Evolutionary conservation across 2,329 filamentous ascomycete species (phyloP).

Genomic region (Colletotrichum zoysiae): DNA sequence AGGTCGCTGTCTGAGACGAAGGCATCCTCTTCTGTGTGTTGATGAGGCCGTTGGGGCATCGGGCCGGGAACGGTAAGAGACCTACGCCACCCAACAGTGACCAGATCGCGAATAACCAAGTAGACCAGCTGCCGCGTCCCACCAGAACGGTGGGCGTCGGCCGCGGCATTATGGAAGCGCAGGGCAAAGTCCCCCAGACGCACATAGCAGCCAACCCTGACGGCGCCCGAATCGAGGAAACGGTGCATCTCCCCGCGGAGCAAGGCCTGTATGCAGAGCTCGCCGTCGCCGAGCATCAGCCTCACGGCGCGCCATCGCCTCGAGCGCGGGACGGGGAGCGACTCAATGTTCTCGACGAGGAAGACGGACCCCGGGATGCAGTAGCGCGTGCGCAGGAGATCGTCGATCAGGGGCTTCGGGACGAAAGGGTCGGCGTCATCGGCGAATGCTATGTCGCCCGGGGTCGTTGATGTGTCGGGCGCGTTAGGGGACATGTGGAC

Average conservation of each 20-base stretch:
- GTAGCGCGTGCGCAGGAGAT: slow-evolving; percentile 62
- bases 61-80: slow-evolving; percentile 2
- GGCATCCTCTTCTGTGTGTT: slow-evolving; percentile 17
- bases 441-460: slow-evolving; percentile 41
- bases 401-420: slow-evolving; percentile 58
- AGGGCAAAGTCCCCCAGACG: slow-evolving; percentile 55
- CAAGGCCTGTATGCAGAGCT: slow-evolving; percentile 67
- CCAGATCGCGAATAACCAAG: slow-evolving; percentile 60
- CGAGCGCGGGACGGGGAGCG: slow-evolving; percentile 51
- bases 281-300: slow-evolving; percentile 65
- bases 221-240: slow-evolving; percentile 59
- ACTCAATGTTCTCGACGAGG: slow-evolving; percentile 61
- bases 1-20: slow-evolving; percentile 38
- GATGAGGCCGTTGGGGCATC: neutral
- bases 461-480: slow-evolving; percentile 24
- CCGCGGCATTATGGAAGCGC: slow-evolving; percentile 11
- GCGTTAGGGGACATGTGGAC: slow-evolving; percentile 38
- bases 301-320: slow-evolving; percentile 59
- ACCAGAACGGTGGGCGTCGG: slow-evolving; percentile 18
- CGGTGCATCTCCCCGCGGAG: slow-evolving; percentile 60
- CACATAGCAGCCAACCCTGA: slow-evolving; percentile 63
- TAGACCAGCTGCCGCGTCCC: slow-evolving; percentile 53
- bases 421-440: slow-evolving; percentile 45
- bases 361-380: slow-evolving; percentile 63
- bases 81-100: slow-evolving; percentile 61